A percentile compares a stretch with the other conserved stretches of the same genome.
phyloP scores from a whole-genome alignment of 148 eudicot genomes.

The Vaccinium myrtillus region DNA sequence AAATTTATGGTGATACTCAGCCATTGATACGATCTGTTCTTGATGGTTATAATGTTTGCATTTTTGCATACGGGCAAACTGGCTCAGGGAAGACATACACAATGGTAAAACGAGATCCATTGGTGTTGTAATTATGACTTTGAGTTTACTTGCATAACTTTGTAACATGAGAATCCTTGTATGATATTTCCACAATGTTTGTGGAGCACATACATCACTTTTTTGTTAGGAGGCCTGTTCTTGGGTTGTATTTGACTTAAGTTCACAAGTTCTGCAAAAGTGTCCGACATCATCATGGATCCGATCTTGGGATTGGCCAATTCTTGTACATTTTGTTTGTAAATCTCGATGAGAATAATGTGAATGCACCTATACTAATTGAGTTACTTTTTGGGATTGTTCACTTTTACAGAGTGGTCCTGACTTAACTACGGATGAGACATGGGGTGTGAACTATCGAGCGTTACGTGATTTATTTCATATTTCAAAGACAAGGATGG shows the following conservation, averaged over 20 bases:
- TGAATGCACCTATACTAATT: neutral
- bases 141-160: neutral
- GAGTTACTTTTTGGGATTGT: neutral
- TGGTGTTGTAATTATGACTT: neutral
- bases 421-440: slow-evolving; percentile 69
- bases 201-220: neutral
- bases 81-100: slow-evolving; percentile 99
- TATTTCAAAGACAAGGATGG: slow-evolving; percentile 63
- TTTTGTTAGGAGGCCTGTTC: neutral
- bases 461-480: slow-evolving; percentile 78
- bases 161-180: neutral
- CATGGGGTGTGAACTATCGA: slow-evolving; percentile 97
- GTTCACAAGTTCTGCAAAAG: neutral
- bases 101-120: slow-evolving; percentile 55
- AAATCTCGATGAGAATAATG: neutral
- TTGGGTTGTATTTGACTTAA: neutral
- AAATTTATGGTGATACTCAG: slow-evolving; percentile 86
- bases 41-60: slow-evolving; percentile 92
- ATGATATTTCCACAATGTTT: neutral
- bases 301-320: neutral
- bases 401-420: slow-evolving; percentile 74
- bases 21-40: slow-evolving; percentile 85
- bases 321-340: neutral
- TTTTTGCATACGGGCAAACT: slow-evolving; percentile 97
- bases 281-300: neutral